Conservation (phyloP, 345 rosid genomes). For the Litchi chinensis region DNA sequence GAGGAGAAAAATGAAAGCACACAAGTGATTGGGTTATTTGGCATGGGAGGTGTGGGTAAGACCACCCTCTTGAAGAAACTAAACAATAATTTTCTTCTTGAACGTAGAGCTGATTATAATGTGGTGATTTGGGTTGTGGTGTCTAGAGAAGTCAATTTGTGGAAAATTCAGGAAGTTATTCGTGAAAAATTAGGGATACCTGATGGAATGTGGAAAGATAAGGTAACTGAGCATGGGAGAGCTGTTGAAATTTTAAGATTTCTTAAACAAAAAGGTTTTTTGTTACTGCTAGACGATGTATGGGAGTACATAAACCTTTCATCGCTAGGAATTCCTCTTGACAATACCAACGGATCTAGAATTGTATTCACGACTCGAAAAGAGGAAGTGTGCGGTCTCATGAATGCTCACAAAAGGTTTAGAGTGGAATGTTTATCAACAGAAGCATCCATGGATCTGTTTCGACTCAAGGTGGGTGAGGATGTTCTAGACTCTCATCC, state of each 20-base stretch:
- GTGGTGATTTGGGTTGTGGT: not conserved
- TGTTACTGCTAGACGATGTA: constrained; percentile 21
- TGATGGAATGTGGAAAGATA: not conserved
- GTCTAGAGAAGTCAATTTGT: not conserved
- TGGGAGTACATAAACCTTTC: not conserved
- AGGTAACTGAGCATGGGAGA: not conserved
- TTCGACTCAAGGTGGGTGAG: constrained; percentile 21
- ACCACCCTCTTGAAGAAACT: constrained; percentile 7
- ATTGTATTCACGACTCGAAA: constrained; percentile 32
- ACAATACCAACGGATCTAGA: constrained; percentile 6
- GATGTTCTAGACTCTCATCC: constrained; percentile 9
- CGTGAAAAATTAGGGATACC: constrained; percentile 1
- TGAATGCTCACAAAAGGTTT: constrained; percentile 27
- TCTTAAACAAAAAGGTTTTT: constrained; percentile 5
- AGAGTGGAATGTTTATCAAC: constrained; percentile 16
- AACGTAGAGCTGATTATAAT: not conserved
- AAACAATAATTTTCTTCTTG: not conserved
- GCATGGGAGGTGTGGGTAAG: constrained; percentile 11
- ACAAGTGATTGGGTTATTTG: not conserved
- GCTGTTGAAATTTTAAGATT: not conserved
- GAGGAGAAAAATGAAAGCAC: not conserved
- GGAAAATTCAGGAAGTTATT: not conserved
- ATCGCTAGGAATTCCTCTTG: constrained; percentile 27
- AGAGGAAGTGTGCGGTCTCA: constrained; percentile 26
- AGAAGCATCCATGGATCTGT: constrained; percentile 21